A percentile compares a stretch with the other conserved stretches of the same genome.
Conservation (phyloP, 31 red algal species). For the Asparagopsis taxiformis region DNA sequence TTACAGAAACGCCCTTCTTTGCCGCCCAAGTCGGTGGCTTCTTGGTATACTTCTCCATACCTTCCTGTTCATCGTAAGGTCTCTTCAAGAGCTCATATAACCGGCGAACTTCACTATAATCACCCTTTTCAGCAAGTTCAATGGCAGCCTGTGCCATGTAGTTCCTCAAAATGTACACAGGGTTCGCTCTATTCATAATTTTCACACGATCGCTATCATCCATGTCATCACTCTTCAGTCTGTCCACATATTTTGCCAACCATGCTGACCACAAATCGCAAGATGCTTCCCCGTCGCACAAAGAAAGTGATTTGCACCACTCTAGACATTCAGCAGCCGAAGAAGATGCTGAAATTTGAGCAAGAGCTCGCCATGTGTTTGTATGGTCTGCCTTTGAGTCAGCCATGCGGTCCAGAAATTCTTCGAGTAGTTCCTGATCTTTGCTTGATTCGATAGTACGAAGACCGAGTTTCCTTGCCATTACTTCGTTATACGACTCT, state of each 20-base stretch:
- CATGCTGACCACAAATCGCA: slow-evolving; percentile 26
- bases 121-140: slow-evolving; percentile 84
- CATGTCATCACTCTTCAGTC: slow-evolving; percentile 27
- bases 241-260: slow-evolving; percentile 53
- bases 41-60: slow-evolving; percentile 54
- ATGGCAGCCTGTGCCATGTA: slow-evolving; percentile 94
- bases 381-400: slow-evolving; percentile 78
- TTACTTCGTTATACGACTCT: slow-evolving; percentile 24
- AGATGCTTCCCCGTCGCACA: slow-evolving; percentile 20
- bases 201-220: slow-evolving; percentile 28
- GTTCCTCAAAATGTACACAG: slow-evolving; percentile 95
- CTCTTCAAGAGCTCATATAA: slow-evolving; percentile 74
- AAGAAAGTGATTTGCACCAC: slow-evolving; percentile 31
- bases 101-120: slow-evolving; percentile 63
- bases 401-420: slow-evolving; percentile 75
- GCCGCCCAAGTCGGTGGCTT: slow-evolving; percentile 85
- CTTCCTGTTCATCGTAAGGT: slow-evolving; percentile 84
- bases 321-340: slow-evolving; percentile 7
- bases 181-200: slow-evolving; percentile 86
- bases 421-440: slow-evolving; percentile 59
- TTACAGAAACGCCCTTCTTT: slow-evolving; percentile 87
- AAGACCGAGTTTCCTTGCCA: slow-evolving; percentile 82
- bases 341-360: slow-evolving; percentile 25
- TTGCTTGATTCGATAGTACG: slow-evolving; percentile 6
- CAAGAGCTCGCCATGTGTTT: slow-evolving; percentile 77